Evolutionary conservation across 192 early-diverging fungal species (phyloP), one percentile per base, ranked within the genome.

Genomic region (Physocladia obscura): DNA sequence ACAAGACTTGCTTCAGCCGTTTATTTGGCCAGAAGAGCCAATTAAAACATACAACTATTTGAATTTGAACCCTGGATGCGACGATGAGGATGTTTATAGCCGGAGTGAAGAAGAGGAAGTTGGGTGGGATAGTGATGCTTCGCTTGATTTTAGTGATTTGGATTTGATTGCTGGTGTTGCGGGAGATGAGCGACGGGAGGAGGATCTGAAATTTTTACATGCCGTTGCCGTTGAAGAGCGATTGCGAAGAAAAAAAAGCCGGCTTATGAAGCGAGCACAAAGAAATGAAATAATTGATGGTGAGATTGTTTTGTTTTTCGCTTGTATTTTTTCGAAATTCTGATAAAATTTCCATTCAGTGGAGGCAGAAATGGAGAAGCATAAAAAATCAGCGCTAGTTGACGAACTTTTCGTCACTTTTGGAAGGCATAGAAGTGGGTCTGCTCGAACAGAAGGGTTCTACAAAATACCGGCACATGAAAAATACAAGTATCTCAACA

Each of bases 381-480:
- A 58, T 50, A 6, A 34, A 13, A 26, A 70, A 40, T 38, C 52
- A 11, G 19, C 31, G 17, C 19, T 68, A 8, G 69, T 60, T 4
- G 69, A 70, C 15, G 69, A 70, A 13, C 40, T 61, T 15, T 58
- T 61, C 44, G 32, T 70, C 57, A 58, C 58, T 11, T 70, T 70
- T 38, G 58, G 69, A 34, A 51, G 69, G 21, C 84, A 92, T 62
- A 71, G 75, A 38, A 88, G 89, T 15, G 94, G 93, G 24, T 84
- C 85, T 48, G 95, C 94, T 4, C 86, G 95, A 55, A 94, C 93
- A 1, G 88, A 94, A 69, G 91, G 90, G 0, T 91, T 87, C 71
- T 89, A 90, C 69, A 60, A 74, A 50, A 88, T 95, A 31, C 79
- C 91, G 0, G 79, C 84, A 2, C 73, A 80, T 21, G 78, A 81